Evolutionary conservation across 495 filamentous ascomycete genomes (phyloP), one percentile per base, ranked within the genome.

Genomic region (Penicillium samsonianum): DNA sequence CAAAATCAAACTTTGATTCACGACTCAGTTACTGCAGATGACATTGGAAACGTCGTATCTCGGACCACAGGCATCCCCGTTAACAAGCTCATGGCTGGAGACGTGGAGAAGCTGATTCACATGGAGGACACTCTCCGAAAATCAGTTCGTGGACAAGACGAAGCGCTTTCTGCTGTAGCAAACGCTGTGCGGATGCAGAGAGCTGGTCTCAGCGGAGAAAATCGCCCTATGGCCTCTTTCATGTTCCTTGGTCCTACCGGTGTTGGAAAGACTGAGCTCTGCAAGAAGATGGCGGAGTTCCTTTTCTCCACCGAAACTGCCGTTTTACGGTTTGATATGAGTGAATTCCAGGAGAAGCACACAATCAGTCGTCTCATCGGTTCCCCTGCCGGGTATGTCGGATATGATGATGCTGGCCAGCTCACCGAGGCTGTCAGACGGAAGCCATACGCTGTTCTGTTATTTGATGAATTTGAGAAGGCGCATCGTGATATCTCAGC

Each of bases 401-500:
- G 94, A 9, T 98, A 98, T 67, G 94, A 98, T 37, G 94, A 98
- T 70, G 91, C 93, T 19, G 94, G 94, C 8, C 94, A 98, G 70
- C 82, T 98, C 7, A 98, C 94, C 2, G 94, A 98, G 69, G 94
- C 94, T 19, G 91, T 98, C 3, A 82, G 94, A 45, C 84, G 94
- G 50, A 98, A 98, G 69, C 94, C 94, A 1, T 98, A 98, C 64
- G 94, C 94, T 2, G 90, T 98, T 5, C 77, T 98, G 1, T 78
- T 98, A 2, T 96, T 98, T 60, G 94, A 98, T 73, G 94, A 98
- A 64, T 98, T 96, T 67, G 93, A 98, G 69, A 97, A 98, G 68
- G 93, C 93, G 2, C 93, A 98, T 67, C 87, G 90, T 22, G 94
- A 98, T 67, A 97, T 98, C 58, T 94, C 91, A 3, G 87, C 92